Conservation (phyloP, 345 rosid species). For the Aegle marmelos region DNA sequence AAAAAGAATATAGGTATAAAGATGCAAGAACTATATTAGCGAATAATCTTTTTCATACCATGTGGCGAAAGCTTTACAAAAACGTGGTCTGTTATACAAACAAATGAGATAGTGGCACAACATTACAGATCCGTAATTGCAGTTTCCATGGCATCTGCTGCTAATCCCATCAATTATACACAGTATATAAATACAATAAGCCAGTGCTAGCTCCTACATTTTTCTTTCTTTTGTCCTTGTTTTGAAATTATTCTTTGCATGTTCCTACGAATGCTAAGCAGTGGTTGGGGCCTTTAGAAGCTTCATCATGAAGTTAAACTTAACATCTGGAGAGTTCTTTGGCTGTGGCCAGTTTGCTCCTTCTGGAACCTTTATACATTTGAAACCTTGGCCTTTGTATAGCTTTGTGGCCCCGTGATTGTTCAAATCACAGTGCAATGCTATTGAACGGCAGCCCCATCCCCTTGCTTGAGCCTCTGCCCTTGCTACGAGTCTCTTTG, state of each 20-base stretch:
- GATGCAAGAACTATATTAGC: not conserved
- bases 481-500: constrained; percentile 66
- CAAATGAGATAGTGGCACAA: not conserved
- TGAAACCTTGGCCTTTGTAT: constrained; percentile 75
- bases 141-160: not conserved
- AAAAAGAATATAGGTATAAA: too few relatives aligned
- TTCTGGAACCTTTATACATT: constrained; percentile 65
- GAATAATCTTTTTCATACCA: not conserved
- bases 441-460: constrained; percentile 85
- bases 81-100: not conserved
- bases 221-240: not conserved
- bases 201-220: constrained; percentile 11
- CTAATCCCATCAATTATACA: not conserved
- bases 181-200: constrained; percentile 8
- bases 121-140: not conserved
- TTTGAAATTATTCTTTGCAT: not conserved
- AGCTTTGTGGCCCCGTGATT: constrained; percentile 71
- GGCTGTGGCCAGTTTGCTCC: constrained; percentile 89
- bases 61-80: not conserved
- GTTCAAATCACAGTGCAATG: constrained; percentile 78
- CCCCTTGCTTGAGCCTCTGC: constrained; percentile 82
- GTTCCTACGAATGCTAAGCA: constrained; percentile 9
- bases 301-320: constrained; percentile 89
- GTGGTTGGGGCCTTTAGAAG: constrained; percentile 48
- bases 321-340: constrained; percentile 56